Conservation (phyloP, 2,329 filamentous ascomycete species). For the Hypoxylon rubiginosum region DNA sequence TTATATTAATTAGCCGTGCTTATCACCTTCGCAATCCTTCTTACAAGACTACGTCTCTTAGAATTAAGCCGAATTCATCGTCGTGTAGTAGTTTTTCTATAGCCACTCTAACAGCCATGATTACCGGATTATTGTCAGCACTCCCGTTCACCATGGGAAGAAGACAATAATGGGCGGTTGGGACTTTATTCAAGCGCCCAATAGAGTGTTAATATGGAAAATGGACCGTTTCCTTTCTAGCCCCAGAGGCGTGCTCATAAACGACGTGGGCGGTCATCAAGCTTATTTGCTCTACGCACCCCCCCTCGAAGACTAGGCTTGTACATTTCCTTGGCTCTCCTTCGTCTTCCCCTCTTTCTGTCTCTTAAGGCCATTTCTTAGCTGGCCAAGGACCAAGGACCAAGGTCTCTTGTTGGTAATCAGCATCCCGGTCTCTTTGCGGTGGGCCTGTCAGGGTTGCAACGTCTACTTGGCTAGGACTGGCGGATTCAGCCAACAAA, state of each 20-base stretch:
- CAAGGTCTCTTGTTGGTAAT: constrained; percentile 50
- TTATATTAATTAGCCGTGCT: constrained; percentile 41
- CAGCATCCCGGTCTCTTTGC: constrained; percentile 44
- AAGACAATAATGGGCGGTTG: constrained; percentile 37
- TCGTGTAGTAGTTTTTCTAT: constrained; percentile 21
- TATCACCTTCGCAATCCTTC: constrained; percentile 24
- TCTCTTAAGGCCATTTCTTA: constrained; percentile 34
- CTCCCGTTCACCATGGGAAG: constrained; percentile 29
- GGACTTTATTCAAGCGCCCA: constrained; percentile 43
- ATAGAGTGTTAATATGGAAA: constrained; percentile 50
- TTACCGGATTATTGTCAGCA: constrained; percentile 44
- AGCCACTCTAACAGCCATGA: constrained; percentile 33
- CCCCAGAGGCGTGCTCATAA: constrained; percentile 40
- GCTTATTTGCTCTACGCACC: constrained; percentile 19
- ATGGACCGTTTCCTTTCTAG: constrained; percentile 42
- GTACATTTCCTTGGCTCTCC: constrained; percentile 45
- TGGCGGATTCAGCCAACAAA: constrained; percentile 48
- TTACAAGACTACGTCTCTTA: constrained; percentile 8
- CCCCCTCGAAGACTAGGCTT: background rate
- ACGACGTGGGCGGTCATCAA: constrained; percentile 26
- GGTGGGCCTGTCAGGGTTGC: constrained; percentile 45
- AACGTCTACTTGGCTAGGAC: constrained; percentile 47
- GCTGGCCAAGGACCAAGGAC: constrained; percentile 42
- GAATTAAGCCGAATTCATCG: constrained; percentile 39
- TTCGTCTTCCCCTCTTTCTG: constrained; percentile 46